Base-by-base conservation (phyloP, 306 rosid species). In the Lablab purpureus region DNA sequence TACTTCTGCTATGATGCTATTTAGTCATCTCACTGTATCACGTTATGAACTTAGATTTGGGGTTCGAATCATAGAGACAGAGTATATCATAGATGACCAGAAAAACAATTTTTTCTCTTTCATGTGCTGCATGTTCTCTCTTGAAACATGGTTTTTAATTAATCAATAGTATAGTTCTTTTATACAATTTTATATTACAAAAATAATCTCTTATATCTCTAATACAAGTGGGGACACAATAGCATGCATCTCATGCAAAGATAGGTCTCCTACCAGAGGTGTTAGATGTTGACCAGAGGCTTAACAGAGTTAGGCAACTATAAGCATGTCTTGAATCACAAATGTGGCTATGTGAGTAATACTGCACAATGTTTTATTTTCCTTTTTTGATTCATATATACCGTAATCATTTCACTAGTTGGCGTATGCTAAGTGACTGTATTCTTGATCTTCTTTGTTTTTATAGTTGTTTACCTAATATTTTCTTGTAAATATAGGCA, bases 241-340 rank as follows among this genome's bases (percentile, higher is more conserved):
- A 62, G 50, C 73, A 76, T 46, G 73, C 67, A 46, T 58, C 46
- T 52, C 77, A 81, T 81, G 77, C 81, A 75, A 47, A 59, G 56
- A 47, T 34, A 69, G 75, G 52, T 43, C 58, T 71, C 63, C 80
- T n/a, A 34, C 68, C 32, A 30, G 13, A 81, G 75, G 65, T 69
- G 76, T 47, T 59, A 22, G 78, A 62, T 71, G 43, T 71, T 79
- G 83, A 76, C 51, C 6, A 59, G 22, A 56, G 30, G 32, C 59
- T 46, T 81, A 64, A 10, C 45, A 21, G 43, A 30, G 40, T 59
- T 34, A 67, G 18, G 25, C 2, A 43, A 21, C 46, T 52, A n/a
- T n/a, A 52, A 43, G 22, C 50, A 54, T 74, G 14, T 54, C 22
- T 41, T 23, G 17, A 19, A 43, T 64, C 45, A 64, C 13, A 51